phyloP scores from a whole-genome alignment of 2,329 filamentous ascomycete genomes.

The Arthrobotrys sphaeroides region DNA sequence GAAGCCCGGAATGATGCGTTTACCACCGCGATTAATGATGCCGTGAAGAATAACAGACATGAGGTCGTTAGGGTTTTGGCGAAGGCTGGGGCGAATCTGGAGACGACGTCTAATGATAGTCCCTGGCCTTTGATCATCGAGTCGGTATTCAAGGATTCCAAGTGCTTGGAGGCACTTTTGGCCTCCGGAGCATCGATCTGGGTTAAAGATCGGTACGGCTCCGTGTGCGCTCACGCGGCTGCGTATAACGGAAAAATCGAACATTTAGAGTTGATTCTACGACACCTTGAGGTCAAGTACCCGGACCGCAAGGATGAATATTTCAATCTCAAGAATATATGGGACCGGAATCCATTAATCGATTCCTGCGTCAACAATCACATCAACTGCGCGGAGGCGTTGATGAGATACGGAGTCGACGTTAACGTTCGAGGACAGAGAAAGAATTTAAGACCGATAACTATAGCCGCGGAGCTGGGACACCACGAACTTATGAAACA shows the following conservation, averaged over 20 bases:
- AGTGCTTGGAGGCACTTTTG: conserved; percentile 25
- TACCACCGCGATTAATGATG: conserved; percentile 28
- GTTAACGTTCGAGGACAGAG: conserved; percentile 24
- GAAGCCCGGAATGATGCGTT: conserved; percentile 23
- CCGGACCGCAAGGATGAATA: conserved; percentile 34
- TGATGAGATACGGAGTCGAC: conserved; percentile 35
- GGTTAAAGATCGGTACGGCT: conserved; percentile 15
- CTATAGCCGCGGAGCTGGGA: conserved; percentile 1
- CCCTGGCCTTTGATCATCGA: conserved; percentile 27
- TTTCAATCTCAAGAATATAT: conserved; percentile 17
- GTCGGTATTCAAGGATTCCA: conserved; percentile 13
- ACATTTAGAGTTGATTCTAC: conserved; percentile 28
- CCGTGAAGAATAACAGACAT: conserved; percentile 29
- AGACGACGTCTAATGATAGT: conserved; percentile 9
- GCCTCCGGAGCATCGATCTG: conserved; percentile 28
- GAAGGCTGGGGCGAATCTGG: conserved; percentile 23
- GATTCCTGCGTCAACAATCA: not conserved
- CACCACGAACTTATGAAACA: conserved; percentile 27
- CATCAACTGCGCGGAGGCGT: conserved; percentile 6
- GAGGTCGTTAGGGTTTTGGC: conserved; percentile 24
- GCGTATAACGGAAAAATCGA: conserved; percentile 23
- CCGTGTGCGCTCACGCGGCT: conserved; percentile 3
- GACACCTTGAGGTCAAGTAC: conserved; percentile 33
- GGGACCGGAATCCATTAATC: conserved; percentile 14
- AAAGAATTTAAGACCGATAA: conserved; percentile 20